Percentiles rank a stretch among this genome's conserved stretches.
These are phyloP conservation scores for Ophiostoma sp. DNA, from an alignment of 2,329 filamentous ascomycete species.

Conservation along the genomic window DNA sequence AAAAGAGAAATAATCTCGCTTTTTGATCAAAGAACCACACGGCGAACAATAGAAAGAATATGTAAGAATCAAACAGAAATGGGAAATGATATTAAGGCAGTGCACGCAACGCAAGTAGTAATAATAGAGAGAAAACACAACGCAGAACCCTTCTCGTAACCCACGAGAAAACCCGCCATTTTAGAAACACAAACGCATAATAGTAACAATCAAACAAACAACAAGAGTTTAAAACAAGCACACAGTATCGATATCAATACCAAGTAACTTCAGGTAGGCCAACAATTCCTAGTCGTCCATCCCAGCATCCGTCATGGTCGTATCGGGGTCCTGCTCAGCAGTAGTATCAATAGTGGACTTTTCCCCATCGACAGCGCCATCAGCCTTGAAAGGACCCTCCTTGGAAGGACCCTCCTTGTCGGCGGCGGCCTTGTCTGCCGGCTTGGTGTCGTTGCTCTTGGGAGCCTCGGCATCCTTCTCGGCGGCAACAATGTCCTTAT, in stretches of 20 bases:
- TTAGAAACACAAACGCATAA: background rate
- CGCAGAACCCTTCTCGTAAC: background rate
- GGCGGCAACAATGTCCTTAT: background rate
- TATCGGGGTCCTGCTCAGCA: conserved; percentile 21
- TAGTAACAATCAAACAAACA: background rate
- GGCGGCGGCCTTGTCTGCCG: background rate
- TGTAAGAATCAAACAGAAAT: background rate
- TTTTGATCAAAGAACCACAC: background rate
- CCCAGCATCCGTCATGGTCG: conserved; percentile 28
- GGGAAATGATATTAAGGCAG: background rate
- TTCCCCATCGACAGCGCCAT: background rate
- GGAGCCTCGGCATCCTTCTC: background rate
- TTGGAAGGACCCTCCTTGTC: background rate
- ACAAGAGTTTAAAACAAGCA: background rate
- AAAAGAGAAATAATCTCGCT: background rate
- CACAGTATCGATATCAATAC: background rate
- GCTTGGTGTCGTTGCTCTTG: background rate
- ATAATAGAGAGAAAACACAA: background rate
- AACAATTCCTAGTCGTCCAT: conserved; percentile 16
- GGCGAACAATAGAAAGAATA: too few species aligned
- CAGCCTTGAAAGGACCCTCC: background rate
- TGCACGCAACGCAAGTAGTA: background rate
- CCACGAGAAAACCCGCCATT: background rate
- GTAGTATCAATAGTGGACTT: background rate
- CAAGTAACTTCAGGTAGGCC: background rate